Base-by-base conservation (phyloP, 257 asterid genomes). In the Jasminum sambac region DNA sequence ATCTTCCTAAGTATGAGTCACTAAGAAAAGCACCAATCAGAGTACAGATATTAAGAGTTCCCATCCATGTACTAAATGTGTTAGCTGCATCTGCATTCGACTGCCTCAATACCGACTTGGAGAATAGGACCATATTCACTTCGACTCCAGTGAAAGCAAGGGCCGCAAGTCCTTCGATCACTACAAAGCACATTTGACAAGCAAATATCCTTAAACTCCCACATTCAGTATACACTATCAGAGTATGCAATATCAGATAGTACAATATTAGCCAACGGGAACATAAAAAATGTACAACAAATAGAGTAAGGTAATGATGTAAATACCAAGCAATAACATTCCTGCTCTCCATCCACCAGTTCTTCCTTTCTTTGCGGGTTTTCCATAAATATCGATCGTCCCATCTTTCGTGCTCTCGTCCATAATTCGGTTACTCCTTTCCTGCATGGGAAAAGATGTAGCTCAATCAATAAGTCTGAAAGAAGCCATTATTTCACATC, bases 301-400 rank as follows among this genome's bases (percentile, higher is more conserved):
- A 52, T 12, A 44, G 16, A 10, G 55, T 11, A 63, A 48, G 68
- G 26, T 11, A 8, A 8, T 4, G 6, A 62, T 26, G 16, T 9
- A 58, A 0, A 37, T 89, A 91, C 96, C 95, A 39, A 91, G 86
- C 60, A 91, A 76, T 17, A 91, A 71, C 60, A 66, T 78, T 58
- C 91, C 97, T 6, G 91, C 86, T 80, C 79, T 87, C 97, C 97
- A 91, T 68, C 96, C 90, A 63, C 97, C 97, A 10, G 88, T 87
- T 84, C 81, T 86, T 16, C 68, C 80, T 72, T 78, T 87, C 57
- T 34, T 76, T 59, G 88, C 89, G 42, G 96, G 93, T 73, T 84
- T 87, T 24, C 87, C 88, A 48, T 79, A 73, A 69, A 77, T 63
- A 73, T 89, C 89, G 9, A 80, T 59, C 0, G 92, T 77, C 72